phyloP scores from a whole-genome alignment of 75 land plant species.

The Pseudotsuga menziesii region DNA sequence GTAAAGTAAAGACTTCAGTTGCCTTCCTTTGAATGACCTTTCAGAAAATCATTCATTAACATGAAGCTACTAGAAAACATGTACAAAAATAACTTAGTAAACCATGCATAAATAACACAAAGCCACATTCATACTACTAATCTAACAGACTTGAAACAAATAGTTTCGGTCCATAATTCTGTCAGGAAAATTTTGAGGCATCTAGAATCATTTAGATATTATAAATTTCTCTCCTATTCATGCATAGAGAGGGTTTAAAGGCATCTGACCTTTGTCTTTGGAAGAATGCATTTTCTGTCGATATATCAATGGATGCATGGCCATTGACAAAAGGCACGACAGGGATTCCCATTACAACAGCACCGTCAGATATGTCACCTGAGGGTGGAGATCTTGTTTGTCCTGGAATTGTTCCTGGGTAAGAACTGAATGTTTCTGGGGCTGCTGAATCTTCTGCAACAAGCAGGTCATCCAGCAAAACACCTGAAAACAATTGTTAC shows the following conservation, averaged over 20 bases:
- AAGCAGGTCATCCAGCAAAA: constrained; percentile 39
- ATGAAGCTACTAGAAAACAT: no score
- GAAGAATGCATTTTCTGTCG: constrained; percentile 36
- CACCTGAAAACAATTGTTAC: constrained; percentile 21
- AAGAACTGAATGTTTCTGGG: constrained; percentile 28
- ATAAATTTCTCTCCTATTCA: not conserved
- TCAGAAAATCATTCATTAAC: no score
- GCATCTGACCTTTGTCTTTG: constrained; percentile 18
- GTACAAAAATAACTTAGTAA: not conserved
- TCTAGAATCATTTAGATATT: not conserved
- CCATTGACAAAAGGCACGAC: constrained; percentile 37
- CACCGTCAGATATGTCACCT: constrained; percentile 9
- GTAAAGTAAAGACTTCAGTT: not conserved
- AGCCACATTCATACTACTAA: not conserved
- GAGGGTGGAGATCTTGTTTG: not conserved
- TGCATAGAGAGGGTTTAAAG: not conserved
- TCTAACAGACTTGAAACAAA: not conserved
- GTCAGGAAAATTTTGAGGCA: not conserved
- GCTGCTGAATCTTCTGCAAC: constrained; percentile 52
- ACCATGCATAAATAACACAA: not conserved
- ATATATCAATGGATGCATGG: constrained; percentile 34
- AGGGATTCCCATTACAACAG: constrained; percentile 30
- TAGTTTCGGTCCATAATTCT: not conserved
- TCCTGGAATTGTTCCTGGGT: constrained; percentile 6
- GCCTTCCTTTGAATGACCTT: no score